These are phyloP conservation scores for Chenopodium suecicum DNA, from an alignment of 148 eudicot genomes.

Conservation along the genomic window DNA sequence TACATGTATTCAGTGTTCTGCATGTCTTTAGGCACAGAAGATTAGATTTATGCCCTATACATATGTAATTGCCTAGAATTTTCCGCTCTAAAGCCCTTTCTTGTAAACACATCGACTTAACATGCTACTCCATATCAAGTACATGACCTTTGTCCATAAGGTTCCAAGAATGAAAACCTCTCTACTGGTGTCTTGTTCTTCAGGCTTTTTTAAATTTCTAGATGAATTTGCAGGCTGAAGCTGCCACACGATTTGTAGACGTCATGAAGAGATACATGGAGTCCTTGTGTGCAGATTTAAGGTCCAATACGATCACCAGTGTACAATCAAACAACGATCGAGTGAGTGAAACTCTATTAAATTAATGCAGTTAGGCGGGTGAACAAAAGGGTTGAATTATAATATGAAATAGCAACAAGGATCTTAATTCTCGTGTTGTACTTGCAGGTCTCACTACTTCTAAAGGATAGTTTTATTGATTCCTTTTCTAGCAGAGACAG, in stretches of 20 bases:
- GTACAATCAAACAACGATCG: slow-evolving; percentile 85
- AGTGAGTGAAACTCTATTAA: slow-evolving; percentile 41
- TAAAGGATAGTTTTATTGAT: slow-evolving; percentile 90
- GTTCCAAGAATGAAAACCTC: neutral
- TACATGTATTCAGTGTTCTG: neutral
- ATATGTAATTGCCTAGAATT: neutral
- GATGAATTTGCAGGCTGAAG: slow-evolving; percentile 62
- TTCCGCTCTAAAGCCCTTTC: neutral
- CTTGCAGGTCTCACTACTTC: slow-evolving; percentile 81
- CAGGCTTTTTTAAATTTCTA: neutral
- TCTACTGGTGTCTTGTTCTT: neutral
- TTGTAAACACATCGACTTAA: neutral
- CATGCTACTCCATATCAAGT: neutral
- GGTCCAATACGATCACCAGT: slow-evolving; percentile 85
- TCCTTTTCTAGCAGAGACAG: slow-evolving; percentile 75
- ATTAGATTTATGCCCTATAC: neutral
- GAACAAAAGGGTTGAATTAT: neutral
- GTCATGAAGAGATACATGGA: slow-evolving; percentile 77
- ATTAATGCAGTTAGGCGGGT: neutral
- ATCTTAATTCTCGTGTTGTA: slow-evolving; percentile 15
- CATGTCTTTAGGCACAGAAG: neutral
- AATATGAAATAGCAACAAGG: neutral
- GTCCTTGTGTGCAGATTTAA: slow-evolving; percentile 72
- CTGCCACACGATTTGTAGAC: slow-evolving; percentile 59
- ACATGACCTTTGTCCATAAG: neutral